A percentile compares a stretch with the other conserved stretches of the same genome.
These are phyloP conservation scores for Saccharomyces cerevisiae DNA, from an alignment of 805 yeast genomes.

Conservation along the genomic window DNA sequence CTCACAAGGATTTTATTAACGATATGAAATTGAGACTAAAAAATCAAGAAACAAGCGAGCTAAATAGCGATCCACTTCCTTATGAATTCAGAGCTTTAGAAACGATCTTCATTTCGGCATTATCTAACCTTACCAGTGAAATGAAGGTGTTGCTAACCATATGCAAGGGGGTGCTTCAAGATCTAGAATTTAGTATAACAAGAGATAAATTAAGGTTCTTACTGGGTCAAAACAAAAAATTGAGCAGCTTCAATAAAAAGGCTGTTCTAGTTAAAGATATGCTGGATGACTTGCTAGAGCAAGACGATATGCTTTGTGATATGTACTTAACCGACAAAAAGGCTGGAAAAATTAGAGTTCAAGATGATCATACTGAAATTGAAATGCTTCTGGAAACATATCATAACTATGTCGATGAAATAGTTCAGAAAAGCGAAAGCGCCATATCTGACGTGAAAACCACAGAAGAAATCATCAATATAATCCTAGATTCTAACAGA, in stretches of 20 bases:
- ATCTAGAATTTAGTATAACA: conserved; percentile 76
- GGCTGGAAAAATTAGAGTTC: conserved; percentile 38
- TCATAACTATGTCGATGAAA: conserved; percentile 84
- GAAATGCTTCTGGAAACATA: conserved; percentile 88
- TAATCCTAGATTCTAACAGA: conserved; percentile 86
- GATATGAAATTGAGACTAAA: conserved; percentile 19
- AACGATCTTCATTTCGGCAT: conserved; percentile 71
- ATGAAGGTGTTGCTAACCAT: conserved; percentile 77
- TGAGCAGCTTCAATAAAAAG: conserved; percentile 77
- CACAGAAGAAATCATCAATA: conserved; percentile 91
- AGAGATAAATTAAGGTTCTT: conserved; percentile 69
- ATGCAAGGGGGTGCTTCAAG: conserved; percentile 62
- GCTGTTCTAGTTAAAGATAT: conserved; percentile 74
- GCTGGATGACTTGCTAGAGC: conserved; percentile 75
- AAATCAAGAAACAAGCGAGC: conserved; percentile 16
- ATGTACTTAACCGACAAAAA: conserved; percentile 65
- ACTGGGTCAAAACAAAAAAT: conserved; percentile 75
- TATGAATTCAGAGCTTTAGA: conserved; percentile 90
- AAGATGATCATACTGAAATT: conserved; percentile 73
- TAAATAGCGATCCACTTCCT: conserved; percentile 41
- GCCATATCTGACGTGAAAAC: conserved; percentile 75
- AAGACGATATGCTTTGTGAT: conserved; percentile 79
- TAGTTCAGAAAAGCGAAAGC: conserved; percentile 81
- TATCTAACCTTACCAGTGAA: conserved; percentile 73
- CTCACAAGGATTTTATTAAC: conserved; percentile 21